phyloP scores from a whole-genome alignment of 306 rosid species.

The Medicago lupulina region DNA sequence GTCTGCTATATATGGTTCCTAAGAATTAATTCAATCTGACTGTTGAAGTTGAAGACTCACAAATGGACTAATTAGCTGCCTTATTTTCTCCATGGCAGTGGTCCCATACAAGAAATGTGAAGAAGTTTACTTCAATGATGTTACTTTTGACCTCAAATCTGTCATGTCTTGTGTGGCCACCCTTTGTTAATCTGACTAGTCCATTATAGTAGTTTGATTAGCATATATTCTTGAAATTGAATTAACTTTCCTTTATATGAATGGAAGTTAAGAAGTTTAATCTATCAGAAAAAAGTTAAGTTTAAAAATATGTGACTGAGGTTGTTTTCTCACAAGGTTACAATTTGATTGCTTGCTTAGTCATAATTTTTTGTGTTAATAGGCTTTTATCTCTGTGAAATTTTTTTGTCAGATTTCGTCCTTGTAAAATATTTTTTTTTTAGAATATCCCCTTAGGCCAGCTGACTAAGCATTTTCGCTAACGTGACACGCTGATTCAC shows the following conservation, averaged over 20 bases:
- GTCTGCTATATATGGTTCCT: background rate
- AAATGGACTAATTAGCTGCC: background rate
- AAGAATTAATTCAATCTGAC: too few species aligned
- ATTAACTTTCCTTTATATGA: background rate
- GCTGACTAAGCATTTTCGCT: too few species aligned
- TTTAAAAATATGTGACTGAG: background rate
- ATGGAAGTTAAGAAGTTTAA: background rate
- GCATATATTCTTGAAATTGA: background rate
- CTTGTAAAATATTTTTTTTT: too few species aligned
- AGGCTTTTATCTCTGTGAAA: too few species aligned
- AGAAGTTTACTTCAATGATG: background rate
- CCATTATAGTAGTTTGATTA: background rate
- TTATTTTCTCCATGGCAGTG: slow-evolving; percentile 3
- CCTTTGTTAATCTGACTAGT: background rate
- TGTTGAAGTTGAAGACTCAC: background rate
- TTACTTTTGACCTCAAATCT: background rate
- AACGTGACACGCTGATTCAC: too few species aligned
- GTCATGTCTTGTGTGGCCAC: background rate
- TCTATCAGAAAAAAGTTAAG: too few species aligned
- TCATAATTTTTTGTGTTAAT: background rate
- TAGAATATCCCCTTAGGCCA: too few species aligned
- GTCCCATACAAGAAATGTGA: background rate
- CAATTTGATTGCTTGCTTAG: background rate
- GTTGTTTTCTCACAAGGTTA: background rate
- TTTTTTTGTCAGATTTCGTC: too few species aligned